Conservation (phyloP, 2,329 filamentous ascomycete genomes). For the Myotisia sp. region DNA sequence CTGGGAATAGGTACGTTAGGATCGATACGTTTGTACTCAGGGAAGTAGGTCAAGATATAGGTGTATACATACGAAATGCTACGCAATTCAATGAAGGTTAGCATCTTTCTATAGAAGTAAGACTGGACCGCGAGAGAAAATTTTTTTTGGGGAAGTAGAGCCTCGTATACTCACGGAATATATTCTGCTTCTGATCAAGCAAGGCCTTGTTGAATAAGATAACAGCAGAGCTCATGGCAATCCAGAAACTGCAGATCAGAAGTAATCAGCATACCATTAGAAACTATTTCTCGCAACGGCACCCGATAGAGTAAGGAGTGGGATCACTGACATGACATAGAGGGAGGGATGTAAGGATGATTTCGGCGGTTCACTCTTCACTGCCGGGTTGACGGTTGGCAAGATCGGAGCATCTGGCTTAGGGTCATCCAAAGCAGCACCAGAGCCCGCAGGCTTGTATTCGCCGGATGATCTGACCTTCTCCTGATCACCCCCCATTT, state of each 20-base stretch:
- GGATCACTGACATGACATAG: slow-evolving; percentile 53
- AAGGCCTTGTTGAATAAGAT: slow-evolving; percentile 99
- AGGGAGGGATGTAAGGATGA: slow-evolving; percentile 61
- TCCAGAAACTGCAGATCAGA: slow-evolving; percentile 57
- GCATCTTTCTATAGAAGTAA: background rate
- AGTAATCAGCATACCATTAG: background rate
- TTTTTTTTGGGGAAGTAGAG: too few species aligned
- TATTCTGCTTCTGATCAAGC: slow-evolving; percentile 55
- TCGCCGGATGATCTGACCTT: slow-evolving; percentile 78
- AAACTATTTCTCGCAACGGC: background rate
- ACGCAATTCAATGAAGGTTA: slow-evolving; percentile 8
- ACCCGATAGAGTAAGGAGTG: background rate
- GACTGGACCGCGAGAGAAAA: background rate
- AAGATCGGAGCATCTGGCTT: slow-evolving; percentile 45
- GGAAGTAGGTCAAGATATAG: slow-evolving; percentile 1
- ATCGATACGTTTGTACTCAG: slow-evolving; percentile 1
- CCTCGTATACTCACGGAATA: slow-evolving; percentile 51
- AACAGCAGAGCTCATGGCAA: slow-evolving; percentile 77
- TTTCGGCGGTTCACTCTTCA: slow-evolving; percentile 53
- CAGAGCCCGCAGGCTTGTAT: slow-evolving; percentile 19
- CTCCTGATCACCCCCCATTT: slow-evolving; percentile 56
- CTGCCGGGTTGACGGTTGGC: slow-evolving; percentile 64
- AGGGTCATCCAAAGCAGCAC: background rate
- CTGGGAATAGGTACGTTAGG: slow-evolving; percentile 18
- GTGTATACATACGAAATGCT: slow-evolving; percentile 33